A percentile compares a stretch with the other conserved stretches of the same genome.
Conservation (phyloP, 148 eudicot genomes). For the Camellia sinensis region DNA sequence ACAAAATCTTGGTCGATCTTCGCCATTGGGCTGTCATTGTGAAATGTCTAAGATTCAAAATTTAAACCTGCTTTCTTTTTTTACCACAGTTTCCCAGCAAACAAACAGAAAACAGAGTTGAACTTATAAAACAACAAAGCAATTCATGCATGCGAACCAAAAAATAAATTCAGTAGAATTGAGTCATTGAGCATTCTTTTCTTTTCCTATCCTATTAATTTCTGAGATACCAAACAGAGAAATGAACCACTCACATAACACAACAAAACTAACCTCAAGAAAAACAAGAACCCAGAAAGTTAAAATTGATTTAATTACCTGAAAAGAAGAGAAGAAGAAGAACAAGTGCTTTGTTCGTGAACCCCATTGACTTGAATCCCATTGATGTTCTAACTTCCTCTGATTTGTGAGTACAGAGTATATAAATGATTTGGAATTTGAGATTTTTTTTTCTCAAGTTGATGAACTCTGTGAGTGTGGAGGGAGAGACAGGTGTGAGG, state of each 20-base stretch:
- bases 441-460: neutral
- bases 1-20: too few relatives aligned
- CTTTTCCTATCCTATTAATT: too few relatives aligned
- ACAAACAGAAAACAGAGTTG: too few relatives aligned
- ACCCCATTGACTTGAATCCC: constrained; percentile 7
- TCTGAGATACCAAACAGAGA: neutral
- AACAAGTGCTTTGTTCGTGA: constrained; percentile 13
- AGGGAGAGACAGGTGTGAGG: neutral
- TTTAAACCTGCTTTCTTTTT: too few relatives aligned
- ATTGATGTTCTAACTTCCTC: neutral
- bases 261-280: neutral
- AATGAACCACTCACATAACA: neutral
- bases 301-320: constrained; percentile 13
- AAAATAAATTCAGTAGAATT: too few relatives aligned
- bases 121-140: neutral
- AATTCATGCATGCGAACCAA: too few relatives aligned
- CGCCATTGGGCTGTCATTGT: too few relatives aligned
- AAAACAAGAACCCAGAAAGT: neutral
- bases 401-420: neutral
- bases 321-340: constrained; percentile 20
- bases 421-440: neutral
- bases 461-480: neutral
- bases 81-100: too few relatives aligned
- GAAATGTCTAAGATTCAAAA: too few relatives aligned
- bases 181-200: too few relatives aligned